Base-by-base conservation (phyloP, 202 grass and related monocot genomes). In the Bolboschoenoplectus hybrid region DNA sequence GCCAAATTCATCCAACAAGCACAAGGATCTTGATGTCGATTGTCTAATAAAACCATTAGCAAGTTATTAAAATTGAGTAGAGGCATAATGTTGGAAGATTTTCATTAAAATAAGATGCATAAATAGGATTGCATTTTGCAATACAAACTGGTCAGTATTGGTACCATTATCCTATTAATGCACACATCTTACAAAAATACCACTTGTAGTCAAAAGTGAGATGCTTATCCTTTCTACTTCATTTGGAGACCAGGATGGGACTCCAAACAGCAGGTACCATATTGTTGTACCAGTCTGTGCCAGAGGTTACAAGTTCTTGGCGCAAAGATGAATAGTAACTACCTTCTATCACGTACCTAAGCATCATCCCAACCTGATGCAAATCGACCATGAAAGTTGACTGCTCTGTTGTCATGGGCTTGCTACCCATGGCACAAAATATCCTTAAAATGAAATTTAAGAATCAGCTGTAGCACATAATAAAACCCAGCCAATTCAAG, bases 291-390 rank as follows among this genome's bases (percentile, higher is more conserved):
- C 74, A 79, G 34, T 79, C 40, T 58, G 7, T 57, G 14, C 11
- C 52, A 57, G 32, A 79, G 36, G 52, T 79, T 58, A 79, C 52
- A 56, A 57, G 74, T 78, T 51, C 6, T 56, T 79, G 13, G 58
- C 58, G 52, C 34, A 79, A 79, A 56, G 34, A 57, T 51, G 44
- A 74, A 26, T 32, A 39, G 1, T 56, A 17, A 79, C 47, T 73
- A 17, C 20, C 20, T 79, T 40, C 13, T 79, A 79, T 79, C 74
- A 79, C 80, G 81, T 95, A 95, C 93, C 96, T 94, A 82, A 98
- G 96, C 91, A 98, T 98, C 86, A 90, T 88, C 85, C 91, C 96
- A 87, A 98, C 93, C 93, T 98, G 93, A 94, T 98, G 96, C 83
- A 98, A 89, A 85, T 98, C 96, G 52, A 95, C 92, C 96, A 98